phyloP scores from a whole-genome alignment of 129 eudicot genomes.

The Escallonia herrerae region DNA sequence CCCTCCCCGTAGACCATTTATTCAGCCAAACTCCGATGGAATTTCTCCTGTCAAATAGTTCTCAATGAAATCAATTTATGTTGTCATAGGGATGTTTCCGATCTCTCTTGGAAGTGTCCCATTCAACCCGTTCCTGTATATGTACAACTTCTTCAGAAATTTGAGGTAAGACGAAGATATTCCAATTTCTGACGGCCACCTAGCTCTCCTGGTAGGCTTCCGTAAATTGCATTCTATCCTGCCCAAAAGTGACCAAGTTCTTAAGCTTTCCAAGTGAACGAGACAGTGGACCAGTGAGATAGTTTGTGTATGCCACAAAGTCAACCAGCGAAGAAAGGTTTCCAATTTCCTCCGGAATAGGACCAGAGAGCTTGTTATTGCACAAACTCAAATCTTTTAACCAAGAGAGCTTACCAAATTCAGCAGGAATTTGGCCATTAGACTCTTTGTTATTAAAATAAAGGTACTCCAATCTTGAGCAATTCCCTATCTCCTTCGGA shows the following conservation, averaged over 20 bases:
- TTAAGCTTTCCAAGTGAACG: constrained; percentile 65
- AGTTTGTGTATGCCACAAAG: constrained; percentile 75
- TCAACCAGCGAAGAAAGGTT: constrained; percentile 54
- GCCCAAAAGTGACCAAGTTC: constrained; percentile 61
- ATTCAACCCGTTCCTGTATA: constrained; percentile 71
- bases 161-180: constrained; percentile 58
- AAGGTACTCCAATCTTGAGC: constrained; percentile 35
- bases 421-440: constrained; percentile 62
- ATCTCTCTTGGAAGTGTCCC: constrained; percentile 79
- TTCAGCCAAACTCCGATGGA: constrained; percentile 56
- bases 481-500: constrained; percentile 70
- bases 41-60: constrained; percentile 67
- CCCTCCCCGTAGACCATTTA: constrained; percentile 41
- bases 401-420: constrained; percentile 43
- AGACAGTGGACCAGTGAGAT: constrained; percentile 60
- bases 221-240: constrained; percentile 70
- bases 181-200: constrained; percentile 44
- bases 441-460: constrained; percentile 53
- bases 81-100: constrained; percentile 71
- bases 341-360: constrained; percentile 73
- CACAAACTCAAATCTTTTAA: constrained; percentile 55
- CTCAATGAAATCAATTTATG: constrained; percentile 84
- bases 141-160: constrained; percentile 44
- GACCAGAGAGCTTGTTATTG: constrained; percentile 73
- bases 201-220: constrained; percentile 68